Percentiles rank a stretch among this genome's conserved stretches.
phyloP scores from a whole-genome alignment of 306 rosid species.

The Castanea sativa region DNA sequence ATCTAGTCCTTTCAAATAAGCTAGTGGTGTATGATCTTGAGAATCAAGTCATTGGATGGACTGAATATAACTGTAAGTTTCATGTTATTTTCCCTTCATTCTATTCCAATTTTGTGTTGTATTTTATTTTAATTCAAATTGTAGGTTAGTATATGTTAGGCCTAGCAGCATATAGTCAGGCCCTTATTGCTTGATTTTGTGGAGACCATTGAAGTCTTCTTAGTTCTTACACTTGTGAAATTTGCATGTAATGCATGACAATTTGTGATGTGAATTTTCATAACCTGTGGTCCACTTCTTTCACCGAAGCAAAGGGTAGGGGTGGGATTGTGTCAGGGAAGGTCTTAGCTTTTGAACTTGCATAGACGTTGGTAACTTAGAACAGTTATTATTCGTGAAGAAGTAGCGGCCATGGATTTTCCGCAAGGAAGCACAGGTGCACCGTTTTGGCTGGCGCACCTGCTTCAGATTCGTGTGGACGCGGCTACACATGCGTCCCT shows the following conservation, averaged over 20 bases:
- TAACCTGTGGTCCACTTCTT: neutral
- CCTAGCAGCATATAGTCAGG: neutral
- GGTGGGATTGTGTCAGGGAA: neutral
- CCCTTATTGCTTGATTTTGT: neutral
- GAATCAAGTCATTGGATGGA: slow-evolving; percentile 12
- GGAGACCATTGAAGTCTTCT: neutral
- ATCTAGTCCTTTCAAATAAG: slow-evolving; percentile 13
- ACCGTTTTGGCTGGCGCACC: no score
- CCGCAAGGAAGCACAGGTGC: no score
- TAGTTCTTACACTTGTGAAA: neutral
- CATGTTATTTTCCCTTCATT: neutral
- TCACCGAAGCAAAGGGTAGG: neutral
- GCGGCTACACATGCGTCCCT: no score
- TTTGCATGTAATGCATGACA: neutral
- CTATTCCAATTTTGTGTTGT: neutral
- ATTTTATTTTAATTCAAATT: neutral
- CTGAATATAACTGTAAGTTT: slow-evolving; percentile 12
- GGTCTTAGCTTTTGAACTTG: neutral
- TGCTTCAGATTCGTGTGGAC: no score
- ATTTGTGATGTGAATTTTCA: neutral
- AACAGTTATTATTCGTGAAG: neutral
- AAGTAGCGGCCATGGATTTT: neutral
- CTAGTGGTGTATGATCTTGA: slow-evolving; percentile 16
- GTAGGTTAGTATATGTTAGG: neutral
- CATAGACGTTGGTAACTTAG: neutral